These are phyloP conservation scores for Irpex rosettiformis DNA, from an alignment of 1,284 basidiomycete genomes.

Conservation along the genomic window DNA sequence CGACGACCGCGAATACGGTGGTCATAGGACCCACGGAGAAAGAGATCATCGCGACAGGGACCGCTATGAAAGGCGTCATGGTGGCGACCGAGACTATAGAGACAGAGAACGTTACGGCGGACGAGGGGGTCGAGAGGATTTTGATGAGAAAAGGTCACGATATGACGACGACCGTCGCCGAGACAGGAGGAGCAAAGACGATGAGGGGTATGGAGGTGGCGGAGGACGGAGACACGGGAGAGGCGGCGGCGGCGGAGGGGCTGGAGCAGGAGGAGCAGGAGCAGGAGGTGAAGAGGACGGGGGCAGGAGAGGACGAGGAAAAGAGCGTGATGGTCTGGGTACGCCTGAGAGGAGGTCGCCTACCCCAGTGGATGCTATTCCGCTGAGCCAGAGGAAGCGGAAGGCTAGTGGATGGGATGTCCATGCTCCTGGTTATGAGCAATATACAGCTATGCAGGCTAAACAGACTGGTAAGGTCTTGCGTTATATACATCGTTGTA, in stretches of 20 bases:
- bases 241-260: constrained; percentile 31
- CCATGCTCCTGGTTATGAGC: constrained; percentile 92
- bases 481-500: constrained; percentile 10
- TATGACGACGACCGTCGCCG: constrained; percentile 36
- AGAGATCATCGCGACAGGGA: constrained; percentile 34
- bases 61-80: constrained; percentile 25
- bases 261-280: constrained; percentile 30
- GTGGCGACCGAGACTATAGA: constrained; percentile 29
- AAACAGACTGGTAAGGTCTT: constrained; percentile 84
- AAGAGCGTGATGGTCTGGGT: constrained; percentile 44
- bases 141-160: constrained; percentile 37
- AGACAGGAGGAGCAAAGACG: constrained; percentile 42
- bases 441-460: constrained; percentile 91
- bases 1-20: constrained; percentile 37
- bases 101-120: constrained; percentile 29
- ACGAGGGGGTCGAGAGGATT: constrained; percentile 25
- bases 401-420: constrained; percentile 96
- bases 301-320: constrained; percentile 31
- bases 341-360: constrained; percentile 82
- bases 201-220: constrained; percentile 36
- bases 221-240: constrained; percentile 31
- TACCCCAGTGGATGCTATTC: constrained; percentile 83
- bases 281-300: constrained; percentile 33
- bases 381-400: constrained; percentile 82
- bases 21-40: constrained; percentile 38